Percentiles rank a stretch among this genome's conserved stretches.
Evolutionary conservation across 768 basidiomycete genomes (phyloP).

Genomic region (Amanita exitialis): DNA sequence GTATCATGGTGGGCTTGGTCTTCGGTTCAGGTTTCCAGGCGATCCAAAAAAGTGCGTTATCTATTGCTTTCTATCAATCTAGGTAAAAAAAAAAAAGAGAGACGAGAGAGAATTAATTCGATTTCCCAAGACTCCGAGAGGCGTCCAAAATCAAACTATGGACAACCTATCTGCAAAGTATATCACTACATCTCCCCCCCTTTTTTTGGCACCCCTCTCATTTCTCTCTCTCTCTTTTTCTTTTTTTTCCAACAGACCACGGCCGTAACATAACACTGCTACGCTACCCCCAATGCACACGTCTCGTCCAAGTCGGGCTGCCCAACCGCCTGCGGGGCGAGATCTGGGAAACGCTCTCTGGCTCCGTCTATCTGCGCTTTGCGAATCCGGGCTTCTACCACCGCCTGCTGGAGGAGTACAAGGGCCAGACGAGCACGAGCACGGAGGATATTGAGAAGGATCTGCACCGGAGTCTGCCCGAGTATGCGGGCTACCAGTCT

Average conservation of each 20-base stretch:
- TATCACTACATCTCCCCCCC: conserved; percentile 9
- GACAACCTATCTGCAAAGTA: conserved; percentile 79
- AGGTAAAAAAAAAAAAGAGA: too few relatives aligned
- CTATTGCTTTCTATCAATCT: not conserved
- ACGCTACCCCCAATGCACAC: conserved; percentile 92
- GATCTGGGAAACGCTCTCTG: conserved; percentile 96
- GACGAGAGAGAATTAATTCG: too few relatives aligned
- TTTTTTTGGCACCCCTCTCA: too few relatives aligned
- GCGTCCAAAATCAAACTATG: conserved; percentile 94
- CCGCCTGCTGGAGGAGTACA: conserved; percentile 62
- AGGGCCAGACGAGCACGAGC: conserved; percentile 72
- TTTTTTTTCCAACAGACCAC: conserved; percentile 44
- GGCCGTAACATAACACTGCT: conserved; percentile 93
- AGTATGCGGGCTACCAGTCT: conserved; percentile 92
- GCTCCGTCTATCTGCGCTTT: conserved; percentile 86
- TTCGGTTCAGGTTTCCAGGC: conserved; percentile 84
- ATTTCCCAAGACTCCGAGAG: conserved; percentile 51
- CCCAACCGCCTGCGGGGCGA: conserved; percentile 93
- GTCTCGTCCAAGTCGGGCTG: conserved; percentile 94
- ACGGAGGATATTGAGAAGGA: conserved; percentile 99
- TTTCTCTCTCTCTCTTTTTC: conserved; percentile 1
- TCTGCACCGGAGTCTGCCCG: conserved; percentile 88
- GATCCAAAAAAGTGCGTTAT: conserved; percentile 76
- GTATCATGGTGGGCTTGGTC: conserved; percentile 72
- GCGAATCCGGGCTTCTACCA: conserved; percentile 78